Evolutionary conservation across 2,329 filamentous ascomycete species (phyloP), one percentile per base, ranked within the genome.

Genomic region (Pseudocercospora cruenta): DNA sequence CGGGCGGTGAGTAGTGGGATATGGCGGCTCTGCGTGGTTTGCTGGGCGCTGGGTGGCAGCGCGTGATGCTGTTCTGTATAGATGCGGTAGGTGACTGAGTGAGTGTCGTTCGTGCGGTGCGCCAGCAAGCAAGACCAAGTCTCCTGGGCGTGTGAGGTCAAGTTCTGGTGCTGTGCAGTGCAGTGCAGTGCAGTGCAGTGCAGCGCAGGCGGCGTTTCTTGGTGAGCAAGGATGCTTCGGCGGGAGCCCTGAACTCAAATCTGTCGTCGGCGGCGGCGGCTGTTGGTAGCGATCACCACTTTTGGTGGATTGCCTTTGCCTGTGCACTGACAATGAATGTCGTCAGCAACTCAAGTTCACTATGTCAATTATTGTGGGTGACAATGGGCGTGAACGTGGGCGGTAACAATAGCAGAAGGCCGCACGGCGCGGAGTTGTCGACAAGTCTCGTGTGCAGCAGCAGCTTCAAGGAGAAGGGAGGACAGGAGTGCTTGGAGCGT

Each of bases 181-280:
- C 49, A 49, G 21, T 49, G 45, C 49, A 22, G 24, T 12, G 51
- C 51, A 54, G 51, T n/a, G n/a, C 49, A 49, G 21, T 49, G 45
- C 49, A 22, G 24, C 22, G 51, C 51, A 54, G 51, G 54, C 54
- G 26, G 54, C 54, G 54, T 58, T 58, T 58, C 54, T 58, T 39
- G 28, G n/a, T 58, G 31, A 24, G 55, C 55, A 36, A 43, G 55
- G 55, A 43, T 58, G 31, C 39, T 31, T 31, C 26, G 24, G 51
- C 51, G 51, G 55, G n/a, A 58, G 33, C 55, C 16, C 55, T 39
- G 21, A 58, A 58, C 31, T 58, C 55, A 58, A 58, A 58, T 14
- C 16, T 22, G 53, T 55, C 12, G 53, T 28, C 53, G 53, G 24
- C 26, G 51, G 2, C 51, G 26, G 51, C 49, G 49, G 49, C n/a